Conservation (phyloP, 116 monocot genomes). For the Iris pallida region DNA sequence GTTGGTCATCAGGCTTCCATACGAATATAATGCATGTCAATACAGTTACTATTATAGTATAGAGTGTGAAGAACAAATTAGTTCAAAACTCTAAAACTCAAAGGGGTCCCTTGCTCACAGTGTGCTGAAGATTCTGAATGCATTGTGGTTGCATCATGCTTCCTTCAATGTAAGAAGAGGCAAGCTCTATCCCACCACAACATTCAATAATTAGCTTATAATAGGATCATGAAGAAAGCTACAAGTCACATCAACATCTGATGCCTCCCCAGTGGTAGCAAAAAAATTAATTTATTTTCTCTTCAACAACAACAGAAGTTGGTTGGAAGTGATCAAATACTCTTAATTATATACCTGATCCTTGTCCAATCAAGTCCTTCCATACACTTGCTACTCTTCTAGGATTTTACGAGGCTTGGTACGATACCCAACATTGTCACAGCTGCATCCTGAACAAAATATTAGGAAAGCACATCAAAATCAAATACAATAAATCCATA, state of each 20-base stretch:
- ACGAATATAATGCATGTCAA: background rate
- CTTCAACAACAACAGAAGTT: too few species aligned
- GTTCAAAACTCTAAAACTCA: slow-evolving; percentile 22
- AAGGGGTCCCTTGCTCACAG: slow-evolving; percentile 63
- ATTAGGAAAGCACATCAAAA: background rate
- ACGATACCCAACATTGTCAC: slow-evolving; percentile 82
- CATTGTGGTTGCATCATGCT: slow-evolving; percentile 73
- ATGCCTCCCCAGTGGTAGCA: slow-evolving; percentile 73
- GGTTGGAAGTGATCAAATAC: background rate
- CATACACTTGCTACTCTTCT: slow-evolving; percentile 80
- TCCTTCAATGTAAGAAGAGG: slow-evolving; percentile 65
- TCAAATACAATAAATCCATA: background rate
- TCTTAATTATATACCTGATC: slow-evolving; percentile 50
- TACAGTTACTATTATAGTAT: background rate
- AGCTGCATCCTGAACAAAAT: slow-evolving; percentile 83
- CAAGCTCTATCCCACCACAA: slow-evolving; percentile 90
- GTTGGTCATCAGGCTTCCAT: too few species aligned
- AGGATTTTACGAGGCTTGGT: slow-evolving; percentile 81
- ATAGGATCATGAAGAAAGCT: slow-evolving; percentile 69
- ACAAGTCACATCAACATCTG: too few species aligned
- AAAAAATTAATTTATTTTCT: slow-evolving; percentile 14
- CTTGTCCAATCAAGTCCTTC: slow-evolving; percentile 73
- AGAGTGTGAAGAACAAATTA: background rate
- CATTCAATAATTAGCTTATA: slow-evolving; percentile 82
- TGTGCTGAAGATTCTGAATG: slow-evolving; percentile 77